A percentile compares a stretch with the other conserved stretches of the same genome.
Evolutionary conservation across 176 grass and related monocot genomes (phyloP).

Genomic region (Elaeis guineensis): DNA sequence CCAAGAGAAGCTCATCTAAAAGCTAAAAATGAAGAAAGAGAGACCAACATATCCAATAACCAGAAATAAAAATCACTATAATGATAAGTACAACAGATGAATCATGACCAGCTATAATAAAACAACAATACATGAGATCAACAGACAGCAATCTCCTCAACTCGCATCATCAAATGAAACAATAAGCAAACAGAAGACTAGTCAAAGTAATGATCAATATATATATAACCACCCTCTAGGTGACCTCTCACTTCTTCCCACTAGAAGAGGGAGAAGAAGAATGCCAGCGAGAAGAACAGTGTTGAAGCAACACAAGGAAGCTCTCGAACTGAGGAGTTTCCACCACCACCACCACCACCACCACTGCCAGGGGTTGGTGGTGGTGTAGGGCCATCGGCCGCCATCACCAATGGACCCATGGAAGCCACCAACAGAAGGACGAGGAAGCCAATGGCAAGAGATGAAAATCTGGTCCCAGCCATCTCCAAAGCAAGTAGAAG

Average conservation of each 20-base stretch:
- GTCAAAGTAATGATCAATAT: too few species aligned
- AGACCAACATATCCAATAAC: too few species aligned
- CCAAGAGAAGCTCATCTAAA: too few species aligned
- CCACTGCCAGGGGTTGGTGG: conserved; percentile 14
- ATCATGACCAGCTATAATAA: too few species aligned
- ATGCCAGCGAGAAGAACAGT: conserved; percentile 10
- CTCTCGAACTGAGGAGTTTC: conserved; percentile 1
- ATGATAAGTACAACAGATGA: too few species aligned
- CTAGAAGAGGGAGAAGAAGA: conserved; percentile 12
- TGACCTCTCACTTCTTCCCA: conserved; percentile 9
- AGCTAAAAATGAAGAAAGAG: too few species aligned
- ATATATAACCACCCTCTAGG: too few species aligned
- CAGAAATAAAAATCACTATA: too few species aligned
- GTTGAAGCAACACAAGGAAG: neutral
- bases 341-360: conserved; percentile 13
- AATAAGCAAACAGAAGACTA: too few species aligned
- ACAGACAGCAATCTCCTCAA: too few species aligned
- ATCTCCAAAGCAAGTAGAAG: neutral
- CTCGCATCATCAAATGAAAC: too few species aligned
- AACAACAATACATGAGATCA: too few species aligned
- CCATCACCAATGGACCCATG: neutral
- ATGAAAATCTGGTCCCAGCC: neutral
- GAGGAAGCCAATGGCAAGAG: neutral
- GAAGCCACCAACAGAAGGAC: neutral
- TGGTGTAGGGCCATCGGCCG: neutral